phyloP scores from a whole-genome alignment of 2,329 filamentous ascomycete species.

The Exophiala mesophila region DNA sequence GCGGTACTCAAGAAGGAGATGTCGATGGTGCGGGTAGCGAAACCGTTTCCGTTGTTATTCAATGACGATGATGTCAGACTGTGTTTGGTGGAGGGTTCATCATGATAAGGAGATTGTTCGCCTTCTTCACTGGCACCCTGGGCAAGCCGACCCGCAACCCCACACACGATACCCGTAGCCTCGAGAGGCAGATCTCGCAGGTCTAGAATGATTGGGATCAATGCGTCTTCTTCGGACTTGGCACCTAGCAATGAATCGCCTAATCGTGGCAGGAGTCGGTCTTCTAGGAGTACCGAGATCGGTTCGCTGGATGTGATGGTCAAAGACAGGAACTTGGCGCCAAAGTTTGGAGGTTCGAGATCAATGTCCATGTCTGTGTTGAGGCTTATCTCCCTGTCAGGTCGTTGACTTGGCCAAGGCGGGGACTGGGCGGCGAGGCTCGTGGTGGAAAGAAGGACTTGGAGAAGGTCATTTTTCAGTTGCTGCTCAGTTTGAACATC shows the following conservation, averaged over 20 bases:
- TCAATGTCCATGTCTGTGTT: not conserved
- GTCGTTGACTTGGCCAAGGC: not conserved
- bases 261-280: constrained; percentile 39
- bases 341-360: constrained; percentile 7
- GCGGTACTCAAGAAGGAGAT: constrained; percentile 89
- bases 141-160: constrained; percentile 77
- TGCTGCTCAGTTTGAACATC: constrained; percentile 11
- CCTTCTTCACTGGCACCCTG: constrained; percentile 57
- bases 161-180: constrained; percentile 90
- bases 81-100: not conserved
- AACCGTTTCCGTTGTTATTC: constrained; percentile 15
- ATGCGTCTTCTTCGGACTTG: constrained; percentile 52
- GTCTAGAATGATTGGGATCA: constrained; percentile 85
- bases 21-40: constrained; percentile 51
- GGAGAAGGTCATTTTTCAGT: constrained; percentile 24
- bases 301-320: constrained; percentile 43
- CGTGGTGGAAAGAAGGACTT: constrained; percentile 23
- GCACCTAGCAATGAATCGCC: constrained; percentile 62
- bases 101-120: constrained; percentile 8
- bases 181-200: constrained; percentile 75
- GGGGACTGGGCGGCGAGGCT: not conserved
- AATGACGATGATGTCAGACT: not conserved
- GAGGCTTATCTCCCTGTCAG: not conserved
- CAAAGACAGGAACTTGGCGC: constrained; percentile 42
- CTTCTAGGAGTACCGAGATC: constrained; percentile 43